Conservation (phyloP, 2,329 filamentous ascomycete species). For the Pseudogymnoascus verrucosus region DNA sequence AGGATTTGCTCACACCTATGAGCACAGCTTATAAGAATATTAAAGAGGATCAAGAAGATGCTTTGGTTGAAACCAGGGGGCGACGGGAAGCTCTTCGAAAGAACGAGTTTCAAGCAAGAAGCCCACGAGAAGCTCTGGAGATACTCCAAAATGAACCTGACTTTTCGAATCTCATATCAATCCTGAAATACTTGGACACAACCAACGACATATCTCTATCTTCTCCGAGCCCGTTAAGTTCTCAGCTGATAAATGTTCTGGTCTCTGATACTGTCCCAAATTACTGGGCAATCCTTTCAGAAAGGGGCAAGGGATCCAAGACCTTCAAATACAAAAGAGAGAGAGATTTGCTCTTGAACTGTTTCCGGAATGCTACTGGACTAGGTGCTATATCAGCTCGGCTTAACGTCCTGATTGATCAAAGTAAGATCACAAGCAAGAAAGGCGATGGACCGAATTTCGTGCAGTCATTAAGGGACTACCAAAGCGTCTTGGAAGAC, state of each 20-base stretch:
- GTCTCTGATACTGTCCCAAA: conserved; percentile 69
- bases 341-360: conserved; percentile 47
- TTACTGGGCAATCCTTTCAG: conserved; percentile 64
- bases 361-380: conserved; percentile 66
- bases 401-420: conserved; percentile 52
- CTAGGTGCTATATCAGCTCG: conserved; percentile 70
- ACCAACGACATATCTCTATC: conserved; percentile 45
- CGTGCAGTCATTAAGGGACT: conserved; percentile 31
- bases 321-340: conserved; percentile 26
- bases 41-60: conserved; percentile 15
- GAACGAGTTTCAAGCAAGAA: conserved; percentile 13
- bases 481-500: conserved; percentile 33
- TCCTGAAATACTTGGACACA: conserved; percentile 43
- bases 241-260: conserved; percentile 68
- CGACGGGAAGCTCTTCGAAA: neutral
- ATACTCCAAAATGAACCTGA: conserved; percentile 54
- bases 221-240: conserved; percentile 56
- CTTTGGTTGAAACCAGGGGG: conserved; percentile 16
- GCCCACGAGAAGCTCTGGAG: conserved; percentile 45
- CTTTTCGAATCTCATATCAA: conserved; percentile 44
- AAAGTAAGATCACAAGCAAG: conserved; percentile 32
- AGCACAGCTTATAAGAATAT: conserved; percentile 31
- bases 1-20: conserved; percentile 40
- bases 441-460: conserved; percentile 25
- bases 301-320: conserved; percentile 23